Percentiles rank a stretch among this genome's conserved stretches.
phyloP scores from a whole-genome alignment of 805 yeast species.

The Schizosaccharomyces osmophilus region DNA sequence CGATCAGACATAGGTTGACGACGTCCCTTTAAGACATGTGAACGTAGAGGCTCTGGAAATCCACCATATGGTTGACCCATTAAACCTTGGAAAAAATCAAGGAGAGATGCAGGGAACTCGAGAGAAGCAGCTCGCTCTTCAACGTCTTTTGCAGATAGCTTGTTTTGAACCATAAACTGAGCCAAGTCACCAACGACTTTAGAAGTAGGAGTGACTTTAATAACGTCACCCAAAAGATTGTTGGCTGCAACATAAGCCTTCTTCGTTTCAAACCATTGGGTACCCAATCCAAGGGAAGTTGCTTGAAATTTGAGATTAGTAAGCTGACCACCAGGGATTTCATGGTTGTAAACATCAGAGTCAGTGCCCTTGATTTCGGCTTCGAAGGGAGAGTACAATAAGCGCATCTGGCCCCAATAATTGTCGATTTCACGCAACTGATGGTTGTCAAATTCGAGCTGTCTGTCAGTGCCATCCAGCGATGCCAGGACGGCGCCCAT shows the following conservation, averaged over 20 bases:
- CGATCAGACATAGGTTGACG: slow-evolving; percentile 70
- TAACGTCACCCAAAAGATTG: slow-evolving; percentile 76
- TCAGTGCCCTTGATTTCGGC: slow-evolving; percentile 98
- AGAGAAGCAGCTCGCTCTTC: slow-evolving; percentile 63
- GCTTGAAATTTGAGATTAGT: slow-evolving; percentile 97
- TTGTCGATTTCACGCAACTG: slow-evolving; percentile 65
- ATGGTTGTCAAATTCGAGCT: slow-evolving; percentile 42
- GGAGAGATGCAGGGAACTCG: slow-evolving; percentile 95
- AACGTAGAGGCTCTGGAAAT: slow-evolving; percentile 95
- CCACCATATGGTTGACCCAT: slow-evolving; percentile 99
- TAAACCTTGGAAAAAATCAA: slow-evolving; percentile 95
- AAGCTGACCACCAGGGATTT: slow-evolving; percentile 98
- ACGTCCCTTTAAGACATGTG: slow-evolving; percentile 73
- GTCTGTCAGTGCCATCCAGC: slow-evolving; percentile 49
- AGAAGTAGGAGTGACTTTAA: slow-evolving; percentile 97
- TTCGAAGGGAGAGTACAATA: slow-evolving; percentile 86
- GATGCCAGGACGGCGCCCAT: slow-evolving; percentile 82
- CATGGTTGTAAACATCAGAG: slow-evolving; percentile 95
- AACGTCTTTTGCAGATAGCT: slow-evolving; percentile 65
- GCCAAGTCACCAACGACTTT: slow-evolving; percentile 98
- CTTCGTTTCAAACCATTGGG: slow-evolving; percentile 90
- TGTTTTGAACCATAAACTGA: slow-evolving; percentile 97
- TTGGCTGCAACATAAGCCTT: slow-evolving; percentile 83
- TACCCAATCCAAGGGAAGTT: slow-evolving; percentile 92
- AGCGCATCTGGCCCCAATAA: slow-evolving; percentile 98